phyloP scores from a whole-genome alignment of 2,329 filamentous ascomycete genomes.

The Westerdykella sp. region DNA sequence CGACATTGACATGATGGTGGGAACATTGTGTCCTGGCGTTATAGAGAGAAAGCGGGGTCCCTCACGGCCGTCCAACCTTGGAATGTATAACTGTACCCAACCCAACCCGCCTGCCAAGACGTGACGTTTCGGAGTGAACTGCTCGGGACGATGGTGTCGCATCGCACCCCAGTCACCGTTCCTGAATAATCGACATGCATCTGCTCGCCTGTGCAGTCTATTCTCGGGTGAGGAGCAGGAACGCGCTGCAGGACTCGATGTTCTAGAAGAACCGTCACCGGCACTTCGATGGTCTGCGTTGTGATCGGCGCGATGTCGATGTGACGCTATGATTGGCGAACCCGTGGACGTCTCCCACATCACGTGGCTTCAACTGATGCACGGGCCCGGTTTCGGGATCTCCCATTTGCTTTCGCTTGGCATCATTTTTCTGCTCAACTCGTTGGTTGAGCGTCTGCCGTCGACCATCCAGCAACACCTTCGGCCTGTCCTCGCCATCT shows the following conservation, averaged over 20 bases:
- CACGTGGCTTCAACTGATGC: background rate
- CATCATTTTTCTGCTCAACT: slow-evolving; percentile 13
- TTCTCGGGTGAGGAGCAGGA: slow-evolving; percentile 20
- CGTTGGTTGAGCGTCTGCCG: slow-evolving; percentile 3
- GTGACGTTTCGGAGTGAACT: too few relatives aligned
- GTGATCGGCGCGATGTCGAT: background rate
- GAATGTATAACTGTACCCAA: too few relatives aligned
- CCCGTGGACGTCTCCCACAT: too few relatives aligned
- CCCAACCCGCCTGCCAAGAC: too few relatives aligned
- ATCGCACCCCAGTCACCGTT: slow-evolving; percentile 17
- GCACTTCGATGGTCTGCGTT: slow-evolving; percentile 10
- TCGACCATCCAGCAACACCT: slow-evolving; percentile 11
- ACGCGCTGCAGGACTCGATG: slow-evolving; percentile 13
- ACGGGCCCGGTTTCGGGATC: background rate
- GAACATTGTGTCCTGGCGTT: too few relatives aligned
- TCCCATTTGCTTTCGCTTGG: slow-evolving; percentile 5
- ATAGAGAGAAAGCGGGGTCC: too few relatives aligned
- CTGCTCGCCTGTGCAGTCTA: slow-evolving; percentile 14
- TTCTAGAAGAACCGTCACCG: slow-evolving; percentile 9
- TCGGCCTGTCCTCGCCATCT: slow-evolving; percentile 7
- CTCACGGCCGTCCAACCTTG: too few relatives aligned
- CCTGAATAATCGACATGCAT: slow-evolving; percentile 11
- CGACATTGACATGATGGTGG: too few relatives aligned
- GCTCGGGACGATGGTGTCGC: slow-evolving; percentile 8
- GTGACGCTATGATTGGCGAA: background rate